Evolutionary conservation across 2,329 filamentous ascomycete species (phyloP), one percentile per base, ranked within the genome.

Genomic region (Monascus ruber): DNA sequence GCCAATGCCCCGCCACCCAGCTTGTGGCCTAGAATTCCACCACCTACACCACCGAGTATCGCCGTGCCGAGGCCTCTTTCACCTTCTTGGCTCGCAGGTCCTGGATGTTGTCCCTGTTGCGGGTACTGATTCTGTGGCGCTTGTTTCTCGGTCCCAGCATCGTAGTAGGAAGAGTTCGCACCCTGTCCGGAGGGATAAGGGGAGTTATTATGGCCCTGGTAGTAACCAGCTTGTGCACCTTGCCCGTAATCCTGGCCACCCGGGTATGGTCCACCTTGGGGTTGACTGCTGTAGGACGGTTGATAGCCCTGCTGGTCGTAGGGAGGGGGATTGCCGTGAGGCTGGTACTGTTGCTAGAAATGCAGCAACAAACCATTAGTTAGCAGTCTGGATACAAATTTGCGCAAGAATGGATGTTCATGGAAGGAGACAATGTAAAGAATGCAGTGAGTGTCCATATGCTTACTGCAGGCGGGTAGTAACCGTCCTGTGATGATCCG

Each of bases 51-150:
- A 24, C 64, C 64, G 26, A 63, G 36, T 6, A 64, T 42, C 2
- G 60, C 59, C 7, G 61, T 54, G 2, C 57, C 60, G 7, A 65
- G 43, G 11, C 58, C 56, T 33, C 53, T 61, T 24, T 62, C 59
- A 6, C 54, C 57, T 36, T 58, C 52, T 26, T 50, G 43, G 1
- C 48, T 49, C 11, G 38, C 41, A 24, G 43, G 39, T 6, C 27
- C 38, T 8, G 39, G 39, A 33, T 39, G 11, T 11, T 46, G 42
- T 26, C 24, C 47, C 11, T 48, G 42, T 27, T 46, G 45, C 17
- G 47, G 34, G 17, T 17, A 17, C 17, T 17, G 17, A 17, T 3
- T 17, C 17, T 17, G 17, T 17, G 17, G 17, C 17, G 17, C 17
- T 2, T 45, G 46, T 4, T 35, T 37, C 31, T 35, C 26, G 6